Conservation (phyloP, 768 basidiomycete species). For the Lentinus brumalis region DNA sequence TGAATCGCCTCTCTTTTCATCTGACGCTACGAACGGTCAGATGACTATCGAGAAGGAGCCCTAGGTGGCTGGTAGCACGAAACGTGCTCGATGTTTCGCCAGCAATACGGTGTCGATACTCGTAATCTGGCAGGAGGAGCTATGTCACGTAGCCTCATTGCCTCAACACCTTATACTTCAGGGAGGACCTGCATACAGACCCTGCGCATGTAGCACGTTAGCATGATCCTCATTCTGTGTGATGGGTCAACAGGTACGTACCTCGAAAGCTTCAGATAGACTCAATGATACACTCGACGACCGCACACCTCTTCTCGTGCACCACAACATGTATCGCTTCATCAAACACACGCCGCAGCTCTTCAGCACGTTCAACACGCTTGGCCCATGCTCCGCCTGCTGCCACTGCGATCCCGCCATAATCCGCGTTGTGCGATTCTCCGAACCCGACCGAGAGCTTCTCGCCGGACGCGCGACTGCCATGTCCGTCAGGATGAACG, state of each 20-base stretch:
- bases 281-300: conserved; percentile 55
- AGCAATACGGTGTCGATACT: too few species aligned
- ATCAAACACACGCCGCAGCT: conserved; percentile 36
- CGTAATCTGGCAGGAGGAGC: too few species aligned
- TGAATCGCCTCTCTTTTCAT: too few species aligned
- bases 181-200: background rate
- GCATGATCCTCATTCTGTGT: background rate
- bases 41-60: too few species aligned
- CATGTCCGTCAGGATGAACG: conserved; percentile 60
- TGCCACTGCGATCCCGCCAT: conserved; percentile 61
- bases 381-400: conserved; percentile 72
- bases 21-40: too few species aligned
- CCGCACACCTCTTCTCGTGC: conserved; percentile 61
- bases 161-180: too few species aligned
- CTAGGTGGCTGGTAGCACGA: too few species aligned
- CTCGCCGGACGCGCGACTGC: conserved; percentile 42
- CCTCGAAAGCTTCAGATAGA: conserved; percentile 12
- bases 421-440: conserved; percentile 55
- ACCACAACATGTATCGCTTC: conserved; percentile 59
- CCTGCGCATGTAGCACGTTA: background rate
- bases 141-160: too few species aligned
- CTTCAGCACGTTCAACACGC: conserved; percentile 30
- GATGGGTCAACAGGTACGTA: background rate
- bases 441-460: conserved; percentile 67
- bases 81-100: too few species aligned